Percentiles rank a stretch among this genome's conserved stretches.
phyloP scores from a whole-genome alignment of 805 yeast genomes.

The Metschnikowia proteae region DNA sequence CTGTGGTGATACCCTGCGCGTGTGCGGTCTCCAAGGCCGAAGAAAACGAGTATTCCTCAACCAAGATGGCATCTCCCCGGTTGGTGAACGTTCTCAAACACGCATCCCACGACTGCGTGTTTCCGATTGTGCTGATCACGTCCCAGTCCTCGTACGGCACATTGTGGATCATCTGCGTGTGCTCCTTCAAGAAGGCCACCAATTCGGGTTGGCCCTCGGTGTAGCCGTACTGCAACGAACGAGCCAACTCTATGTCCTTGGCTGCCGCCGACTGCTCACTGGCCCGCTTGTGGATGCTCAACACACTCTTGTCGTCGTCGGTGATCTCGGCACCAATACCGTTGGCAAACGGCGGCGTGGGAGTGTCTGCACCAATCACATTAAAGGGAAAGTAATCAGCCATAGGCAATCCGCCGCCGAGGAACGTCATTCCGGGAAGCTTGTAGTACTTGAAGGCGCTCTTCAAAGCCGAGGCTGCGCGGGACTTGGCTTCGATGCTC shows the following conservation, averaged over 20 bases:
- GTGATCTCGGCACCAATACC: constrained; percentile 71
- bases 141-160: constrained; percentile 64
- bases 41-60: constrained; percentile 79
- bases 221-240: constrained; percentile 89
- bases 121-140: constrained; percentile 68
- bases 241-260: constrained; percentile 65
- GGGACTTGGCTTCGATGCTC: constrained; percentile 72
- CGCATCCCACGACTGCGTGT: constrained; percentile 89
- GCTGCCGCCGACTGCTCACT: constrained; percentile 18
- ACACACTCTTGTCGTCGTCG: constrained; percentile 37
- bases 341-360: constrained; percentile 71
- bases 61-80: constrained; percentile 78
- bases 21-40: constrained; percentile 80
- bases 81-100: constrained; percentile 70
- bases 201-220: constrained; percentile 80
- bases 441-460: constrained; percentile 73
- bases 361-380: constrained; percentile 62
- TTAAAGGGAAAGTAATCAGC: constrained; percentile 93
- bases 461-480: constrained; percentile 79
- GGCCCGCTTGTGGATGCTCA: constrained; percentile 38
- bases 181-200: constrained; percentile 65
- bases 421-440: constrained; percentile 74
- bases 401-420: constrained; percentile 95
- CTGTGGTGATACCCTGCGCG: constrained; percentile 63
- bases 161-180: constrained; percentile 52